Conservation (phyloP, 78 protist genomes). For the Dictyostelium intermedium region DNA sequence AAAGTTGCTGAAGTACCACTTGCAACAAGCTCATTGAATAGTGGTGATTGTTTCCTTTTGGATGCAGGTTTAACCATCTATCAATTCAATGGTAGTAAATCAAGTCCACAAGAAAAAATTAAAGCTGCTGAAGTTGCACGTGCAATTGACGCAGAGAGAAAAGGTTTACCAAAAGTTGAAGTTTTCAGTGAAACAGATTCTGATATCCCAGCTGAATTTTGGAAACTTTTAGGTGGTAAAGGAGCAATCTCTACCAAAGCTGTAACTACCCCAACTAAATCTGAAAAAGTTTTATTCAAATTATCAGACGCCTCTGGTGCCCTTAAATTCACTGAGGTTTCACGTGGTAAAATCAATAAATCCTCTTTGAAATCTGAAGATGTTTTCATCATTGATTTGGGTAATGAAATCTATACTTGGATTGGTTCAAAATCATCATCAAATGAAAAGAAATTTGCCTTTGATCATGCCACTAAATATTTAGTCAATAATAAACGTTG, state of each 20-base stretch:
- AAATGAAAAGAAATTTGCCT: slow-evolving; percentile 25
- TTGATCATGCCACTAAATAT: slow-evolving; percentile 42
- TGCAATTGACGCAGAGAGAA: slow-evolving; percentile 63
- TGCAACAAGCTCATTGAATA: neutral
- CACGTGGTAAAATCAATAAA: slow-evolving; percentile 9
- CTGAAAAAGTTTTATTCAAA: neutral
- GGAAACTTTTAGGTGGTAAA: slow-evolving; percentile 27
- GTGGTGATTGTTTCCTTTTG: slow-evolving; percentile 75
- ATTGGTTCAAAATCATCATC: slow-evolving; percentile 23
- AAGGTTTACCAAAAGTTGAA: slow-evolving; percentile 23
- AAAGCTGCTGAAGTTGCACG: slow-evolving; percentile 43
- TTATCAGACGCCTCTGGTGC: slow-evolving; percentile 38
- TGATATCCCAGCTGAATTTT: slow-evolving; percentile 37
- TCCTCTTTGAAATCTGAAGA: slow-evolving; percentile 21
- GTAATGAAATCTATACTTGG: slow-evolving; percentile 67
- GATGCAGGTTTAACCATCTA: slow-evolving; percentile 44
- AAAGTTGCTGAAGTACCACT: slow-evolving; percentile 34
- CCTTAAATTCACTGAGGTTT: slow-evolving; percentile 7
- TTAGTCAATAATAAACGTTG: neutral
- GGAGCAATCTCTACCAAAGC: neutral
- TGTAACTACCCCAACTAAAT: neutral
- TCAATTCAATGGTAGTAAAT: slow-evolving; percentile 42
- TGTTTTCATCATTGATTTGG: slow-evolving; percentile 66
- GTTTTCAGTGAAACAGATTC: slow-evolving; percentile 13
- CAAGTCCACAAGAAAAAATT: slow-evolving; percentile 20